A percentile compares a stretch with the other conserved stretches of the same genome.
Evolutionary conservation across 176 grass and related monocot genomes (phyloP).

Genomic region (Hordeum marinum): DNA sequence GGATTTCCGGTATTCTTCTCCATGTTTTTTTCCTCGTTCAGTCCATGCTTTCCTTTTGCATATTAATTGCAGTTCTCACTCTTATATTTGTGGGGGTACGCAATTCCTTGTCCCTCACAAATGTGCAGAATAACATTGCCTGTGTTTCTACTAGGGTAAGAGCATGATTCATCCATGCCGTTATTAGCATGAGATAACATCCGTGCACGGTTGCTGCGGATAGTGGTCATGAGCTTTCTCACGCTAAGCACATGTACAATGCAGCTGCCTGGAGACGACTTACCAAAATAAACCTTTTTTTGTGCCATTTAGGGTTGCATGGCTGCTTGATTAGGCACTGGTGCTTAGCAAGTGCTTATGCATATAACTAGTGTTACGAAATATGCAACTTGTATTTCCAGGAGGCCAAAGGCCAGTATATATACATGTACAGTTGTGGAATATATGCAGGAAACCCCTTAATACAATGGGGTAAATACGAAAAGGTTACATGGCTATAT

Average conservation of each 20-base stretch:
- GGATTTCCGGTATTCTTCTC: constrained; percentile 81
- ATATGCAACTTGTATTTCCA: too few relatives aligned
- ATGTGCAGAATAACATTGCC: background rate
- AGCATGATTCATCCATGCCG: background rate
- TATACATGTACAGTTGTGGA: too few relatives aligned
- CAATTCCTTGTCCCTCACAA: constrained; percentile 2
- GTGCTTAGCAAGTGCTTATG: background rate
- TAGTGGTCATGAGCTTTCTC: background rate
- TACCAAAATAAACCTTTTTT: background rate
- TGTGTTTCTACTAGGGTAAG: background rate
- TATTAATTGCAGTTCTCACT: constrained; percentile 4
- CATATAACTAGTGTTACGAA: too few relatives aligned
- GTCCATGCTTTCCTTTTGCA: background rate
- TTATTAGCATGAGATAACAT: background rate
- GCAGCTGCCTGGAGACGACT: background rate
- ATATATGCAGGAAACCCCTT: too few relatives aligned
- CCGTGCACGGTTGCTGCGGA: background rate
- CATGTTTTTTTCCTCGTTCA: constrained; percentile 1
- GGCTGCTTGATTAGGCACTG: background rate
- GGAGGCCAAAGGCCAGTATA: too few relatives aligned
- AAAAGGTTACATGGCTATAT: too few relatives aligned
- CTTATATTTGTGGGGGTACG: constrained; percentile 9
- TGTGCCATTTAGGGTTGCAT: background rate
- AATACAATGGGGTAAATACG: too few relatives aligned
- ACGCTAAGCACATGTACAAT: background rate